Percentiles rank a stretch among this genome's conserved stretches.
These are phyloP conservation scores for Lepidopterella palustris DNA, from an alignment of 495 filamentous ascomycete species.

Conservation along the genomic window DNA sequence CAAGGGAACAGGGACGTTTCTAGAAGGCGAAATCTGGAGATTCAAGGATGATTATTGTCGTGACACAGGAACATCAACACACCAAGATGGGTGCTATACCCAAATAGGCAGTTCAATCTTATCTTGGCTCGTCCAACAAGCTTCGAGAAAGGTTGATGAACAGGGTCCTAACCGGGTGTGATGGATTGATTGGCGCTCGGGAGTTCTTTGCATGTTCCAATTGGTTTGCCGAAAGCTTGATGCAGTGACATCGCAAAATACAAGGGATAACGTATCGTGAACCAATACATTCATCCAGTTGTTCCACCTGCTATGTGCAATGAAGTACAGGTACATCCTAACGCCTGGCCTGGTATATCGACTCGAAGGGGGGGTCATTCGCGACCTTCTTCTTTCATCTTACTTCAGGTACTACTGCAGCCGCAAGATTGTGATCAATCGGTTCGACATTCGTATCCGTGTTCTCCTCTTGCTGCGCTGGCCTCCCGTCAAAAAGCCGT, in stretches of 20 bases:
- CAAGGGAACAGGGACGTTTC: neutral
- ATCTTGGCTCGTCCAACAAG: neutral
- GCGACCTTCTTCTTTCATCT: neutral
- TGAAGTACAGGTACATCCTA: neutral
- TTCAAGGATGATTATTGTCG: neutral
- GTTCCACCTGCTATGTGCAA: neutral
- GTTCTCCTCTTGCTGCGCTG: constrained; percentile 18
- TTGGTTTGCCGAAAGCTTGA: neutral
- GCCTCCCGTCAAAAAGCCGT: constrained; percentile 61
- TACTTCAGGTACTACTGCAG: constrained; percentile 3
- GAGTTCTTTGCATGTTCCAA: neutral
- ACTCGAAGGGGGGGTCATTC: neutral
- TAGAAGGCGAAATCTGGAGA: neutral
- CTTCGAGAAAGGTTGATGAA: neutral
- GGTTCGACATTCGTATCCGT: constrained; percentile 1
- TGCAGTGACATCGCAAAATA: neutral
- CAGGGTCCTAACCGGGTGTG: neutral
- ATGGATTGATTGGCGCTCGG: neutral
- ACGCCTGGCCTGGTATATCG: neutral
- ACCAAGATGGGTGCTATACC: neutral
- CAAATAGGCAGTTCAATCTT: neutral
- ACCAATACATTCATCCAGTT: neutral
- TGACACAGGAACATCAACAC: neutral
- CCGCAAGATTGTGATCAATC: neutral
- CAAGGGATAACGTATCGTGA: neutral